Evolutionary conservation across 139 green algal genomes (phyloP), one percentile per base, ranked within the genome.

Genomic region (Pseudopediastrum boryanum): DNA sequence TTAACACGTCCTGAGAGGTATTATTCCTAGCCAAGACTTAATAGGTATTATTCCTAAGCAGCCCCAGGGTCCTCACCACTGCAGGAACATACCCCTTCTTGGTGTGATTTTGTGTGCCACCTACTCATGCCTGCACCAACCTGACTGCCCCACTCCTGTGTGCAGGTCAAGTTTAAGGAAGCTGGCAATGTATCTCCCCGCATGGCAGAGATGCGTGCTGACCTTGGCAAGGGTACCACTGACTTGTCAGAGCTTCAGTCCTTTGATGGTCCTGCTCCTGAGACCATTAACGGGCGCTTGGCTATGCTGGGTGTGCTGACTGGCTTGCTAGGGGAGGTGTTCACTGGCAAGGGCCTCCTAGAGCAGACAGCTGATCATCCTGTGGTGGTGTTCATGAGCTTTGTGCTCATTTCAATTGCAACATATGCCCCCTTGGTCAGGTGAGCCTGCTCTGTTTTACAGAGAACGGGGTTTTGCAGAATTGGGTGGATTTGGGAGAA

Each of bases 231-330:
- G 31, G 59, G 50, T 35, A 56, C 56, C 13, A 78, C 56, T 33
- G 71, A 78, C 54, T 44, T 78, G 38, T 48, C 59, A 23, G 36
- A 65, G 13, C 31, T 70, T 39, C 71, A 78, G 61, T 61, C 71
- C 54, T 78, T 78, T 70, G 71, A 78, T 36, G 71, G 71, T 2
- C 71, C 71, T 51, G 56, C n/a, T 8, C 71, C 71, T n/a, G n/a
- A n/a, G n/a, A n/a, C n/a, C n/a, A n/a, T n/a, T n/a, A n/a, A n/a
- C n/a, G n/a, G n/a, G n/a, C n/a, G n/a, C n/a, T n/a, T n/a, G n/a
- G n/a, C n/a, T n/a, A n/a, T n/a, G n/a, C n/a, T n/a, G 43, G 71
- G n/a, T 69, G 54, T 78, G 2, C 21, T 67, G 5, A 56, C 7
- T 78, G 71, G 52, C 12, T 56, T 78, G 16, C 8, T 38, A 21